Evolutionary conservation across 257 asterid genomes (phyloP), one percentile per base, ranked within the genome.

Genomic region (Cinchona pubescens): DNA sequence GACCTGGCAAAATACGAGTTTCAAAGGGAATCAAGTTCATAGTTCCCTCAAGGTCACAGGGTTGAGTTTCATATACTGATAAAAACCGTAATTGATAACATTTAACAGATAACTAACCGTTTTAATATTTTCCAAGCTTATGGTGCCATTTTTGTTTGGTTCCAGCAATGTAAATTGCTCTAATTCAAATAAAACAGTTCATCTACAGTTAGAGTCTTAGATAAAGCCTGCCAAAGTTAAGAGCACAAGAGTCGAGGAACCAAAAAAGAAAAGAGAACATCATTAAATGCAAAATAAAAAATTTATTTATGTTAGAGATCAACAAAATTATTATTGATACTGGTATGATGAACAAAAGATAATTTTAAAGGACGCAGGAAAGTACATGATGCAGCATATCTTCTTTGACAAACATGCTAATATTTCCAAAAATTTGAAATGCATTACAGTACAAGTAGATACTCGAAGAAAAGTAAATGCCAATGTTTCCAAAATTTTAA

Each of bases 101-200:
- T 0, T 29, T 38, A 38, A 32, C 34, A 55, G 42, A 64, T 69
- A 34, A 73, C 87, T 27, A 61, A 86, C 90, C 86, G 34, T 66
- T 80, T 82, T 86, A 4, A 86, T 75, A 23, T 86, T 82, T 27
- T 86, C 86, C 75, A 84, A 76, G 67, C 84, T 75, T 80, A 86
- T 86, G 76, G 90, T 80, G 73, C 88, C 88, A 70, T 82, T 86
- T 76, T 84, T 86, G 84, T 59, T 86, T 34, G 90, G 90, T 78
- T 82, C 85, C 77, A 86, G 76, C 76, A 84, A 69, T 0, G 83
- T 71, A 74, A 82, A 86, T 78, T 86, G 90, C 81, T 86, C 90
- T 82, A n/a, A n/a, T 76, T 86, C 86, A 86, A 76, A 75, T 86
- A 84, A 73, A 75, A 86, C 53, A 82, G 75, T 76, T 86, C 88